Evolutionary conservation across 1,139 yeast genomes (phyloP).

Genomic region (Candida glucosophila): DNA sequence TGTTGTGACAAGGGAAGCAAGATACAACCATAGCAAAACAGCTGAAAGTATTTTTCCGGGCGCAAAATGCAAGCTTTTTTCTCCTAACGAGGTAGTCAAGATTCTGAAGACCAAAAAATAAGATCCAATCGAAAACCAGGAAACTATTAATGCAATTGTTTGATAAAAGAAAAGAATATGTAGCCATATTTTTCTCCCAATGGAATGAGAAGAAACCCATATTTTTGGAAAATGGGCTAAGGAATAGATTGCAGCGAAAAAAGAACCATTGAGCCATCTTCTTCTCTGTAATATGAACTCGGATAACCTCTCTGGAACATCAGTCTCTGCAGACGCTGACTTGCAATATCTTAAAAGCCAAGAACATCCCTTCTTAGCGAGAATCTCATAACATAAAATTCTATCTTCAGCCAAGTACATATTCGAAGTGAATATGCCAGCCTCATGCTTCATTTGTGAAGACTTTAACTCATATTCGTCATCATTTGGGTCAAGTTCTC

Average conservation of each 20-base stretch:
- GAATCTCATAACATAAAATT: constrained; percentile 40
- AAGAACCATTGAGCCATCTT: constrained; percentile 45
- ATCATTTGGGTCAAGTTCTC: constrained; percentile 38
- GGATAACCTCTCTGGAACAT: constrained; percentile 39
- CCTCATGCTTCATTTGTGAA: constrained; percentile 33
- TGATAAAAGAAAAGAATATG: constrained; percentile 39
- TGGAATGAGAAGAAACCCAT: constrained; percentile 35
- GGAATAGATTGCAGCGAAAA: constrained; percentile 40
- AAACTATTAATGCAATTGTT: constrained; percentile 38
- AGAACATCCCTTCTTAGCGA: constrained; percentile 35
- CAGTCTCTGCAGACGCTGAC: constrained; percentile 41
- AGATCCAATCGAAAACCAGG: constrained; percentile 80
- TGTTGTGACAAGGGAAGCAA: constrained; percentile 82
- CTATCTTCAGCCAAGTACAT: constrained; percentile 47
- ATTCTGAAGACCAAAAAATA: constrained; percentile 76
- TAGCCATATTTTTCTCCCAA: constrained; percentile 32
- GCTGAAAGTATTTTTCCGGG: constrained; percentile 77
- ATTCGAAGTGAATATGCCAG: constrained; percentile 42
- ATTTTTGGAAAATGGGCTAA: constrained; percentile 37
- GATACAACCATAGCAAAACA: constrained; percentile 79
- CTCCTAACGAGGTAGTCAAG: constrained; percentile 61
- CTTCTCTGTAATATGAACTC: constrained; percentile 41
- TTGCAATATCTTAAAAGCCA: constrained; percentile 41
- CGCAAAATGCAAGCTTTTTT: constrained; percentile 34
- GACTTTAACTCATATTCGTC: constrained; percentile 37